These are phyloP conservation scores for Oryza rufipogon DNA, from an alignment of 176 grass and related monocot genomes.

Conservation along the genomic window DNA sequence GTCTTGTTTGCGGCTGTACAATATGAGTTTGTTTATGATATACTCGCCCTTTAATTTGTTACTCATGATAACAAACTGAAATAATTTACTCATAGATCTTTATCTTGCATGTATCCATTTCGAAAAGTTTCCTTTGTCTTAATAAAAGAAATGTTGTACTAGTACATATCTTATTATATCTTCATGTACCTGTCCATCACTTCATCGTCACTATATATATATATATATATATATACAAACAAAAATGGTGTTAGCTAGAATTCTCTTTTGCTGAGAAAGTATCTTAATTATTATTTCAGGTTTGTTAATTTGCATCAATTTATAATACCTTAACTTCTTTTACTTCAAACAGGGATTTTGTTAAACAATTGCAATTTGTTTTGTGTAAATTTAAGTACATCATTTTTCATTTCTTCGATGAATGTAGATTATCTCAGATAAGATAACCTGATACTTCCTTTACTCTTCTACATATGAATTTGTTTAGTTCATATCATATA, in stretches of 20 bases:
- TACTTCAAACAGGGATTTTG: not conserved
- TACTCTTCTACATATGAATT: no score
- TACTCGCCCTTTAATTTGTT: not conserved
- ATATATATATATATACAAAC: slow-evolving; percentile 1
- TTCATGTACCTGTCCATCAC: not conserved
- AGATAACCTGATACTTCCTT: not conserved
- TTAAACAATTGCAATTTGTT: not conserved
- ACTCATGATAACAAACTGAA: not conserved
- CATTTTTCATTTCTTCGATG: not conserved
- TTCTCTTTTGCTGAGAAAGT: not conserved
- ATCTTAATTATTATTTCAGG: not conserved
- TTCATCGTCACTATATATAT: slow-evolving; percentile 2
- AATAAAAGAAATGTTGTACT: not conserved
- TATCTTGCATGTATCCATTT: not conserved
- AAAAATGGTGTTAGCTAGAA: not conserved
- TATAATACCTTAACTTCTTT: slow-evolving; percentile 11
- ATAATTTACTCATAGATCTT: not conserved
- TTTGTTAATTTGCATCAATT: not conserved
- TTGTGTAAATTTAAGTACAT: not conserved
- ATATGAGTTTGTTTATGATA: slow-evolving; percentile 8
- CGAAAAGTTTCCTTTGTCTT: not conserved
- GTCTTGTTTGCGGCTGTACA: not conserved
- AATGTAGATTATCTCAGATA: not conserved
- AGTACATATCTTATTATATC: not conserved
- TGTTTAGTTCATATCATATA: no score